Percentiles rank a stretch among this genome's conserved stretches.
Conservation (phyloP, 2,329 filamentous ascomycete genomes). For the Furcasterigmium sp. region DNA sequence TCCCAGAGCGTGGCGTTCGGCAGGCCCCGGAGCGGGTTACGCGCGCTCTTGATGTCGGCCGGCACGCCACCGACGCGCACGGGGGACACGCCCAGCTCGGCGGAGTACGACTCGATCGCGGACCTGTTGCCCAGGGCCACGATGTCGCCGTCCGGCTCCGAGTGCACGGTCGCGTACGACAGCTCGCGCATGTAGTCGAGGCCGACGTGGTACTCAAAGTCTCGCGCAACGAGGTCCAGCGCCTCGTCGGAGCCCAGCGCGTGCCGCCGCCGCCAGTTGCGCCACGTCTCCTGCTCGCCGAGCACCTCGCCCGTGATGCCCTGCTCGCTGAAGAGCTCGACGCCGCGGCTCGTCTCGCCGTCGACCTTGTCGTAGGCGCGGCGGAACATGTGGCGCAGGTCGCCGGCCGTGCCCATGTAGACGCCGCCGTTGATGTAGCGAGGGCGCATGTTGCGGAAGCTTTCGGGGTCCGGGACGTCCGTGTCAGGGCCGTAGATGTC, state of each 20-base stretch:
- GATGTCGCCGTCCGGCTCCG: slow-evolving; percentile 18
- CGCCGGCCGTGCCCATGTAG: slow-evolving; percentile 21
- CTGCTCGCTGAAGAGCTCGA: slow-evolving; percentile 21
- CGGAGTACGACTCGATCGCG: slow-evolving; percentile 13
- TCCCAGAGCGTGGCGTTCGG: slow-evolving; percentile 1
- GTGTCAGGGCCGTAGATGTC: slow-evolving; percentile 17
- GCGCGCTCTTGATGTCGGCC: slow-evolving; percentile 11
- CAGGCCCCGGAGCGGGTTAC: slow-evolving; percentile 1
- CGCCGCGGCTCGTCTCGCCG: slow-evolving; percentile 6
- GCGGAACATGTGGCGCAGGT: slow-evolving; percentile 18
- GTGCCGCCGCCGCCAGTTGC: neutral
- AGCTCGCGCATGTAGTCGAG: slow-evolving; percentile 22
- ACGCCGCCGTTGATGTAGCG: slow-evolving; percentile 23
- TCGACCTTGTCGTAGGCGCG: slow-evolving; percentile 18
- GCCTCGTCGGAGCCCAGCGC: neutral
- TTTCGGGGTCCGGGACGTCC: slow-evolving; percentile 7
- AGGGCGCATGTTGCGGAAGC: slow-evolving; percentile 15
- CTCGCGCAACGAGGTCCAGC: neutral
- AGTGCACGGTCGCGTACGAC: slow-evolving; percentile 21
- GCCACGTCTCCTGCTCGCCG: slow-evolving; percentile 19
- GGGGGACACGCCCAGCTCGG: slow-evolving; percentile 15
- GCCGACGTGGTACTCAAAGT: slow-evolving; percentile 19
- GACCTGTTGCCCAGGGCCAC: slow-evolving; percentile 12
- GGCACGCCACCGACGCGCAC: slow-evolving; percentile 16
- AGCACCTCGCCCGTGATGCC: slow-evolving; percentile 24